Conservation (phyloP, 495 filamentous ascomycete genomes). For the Neurospora discreta region DNA sequence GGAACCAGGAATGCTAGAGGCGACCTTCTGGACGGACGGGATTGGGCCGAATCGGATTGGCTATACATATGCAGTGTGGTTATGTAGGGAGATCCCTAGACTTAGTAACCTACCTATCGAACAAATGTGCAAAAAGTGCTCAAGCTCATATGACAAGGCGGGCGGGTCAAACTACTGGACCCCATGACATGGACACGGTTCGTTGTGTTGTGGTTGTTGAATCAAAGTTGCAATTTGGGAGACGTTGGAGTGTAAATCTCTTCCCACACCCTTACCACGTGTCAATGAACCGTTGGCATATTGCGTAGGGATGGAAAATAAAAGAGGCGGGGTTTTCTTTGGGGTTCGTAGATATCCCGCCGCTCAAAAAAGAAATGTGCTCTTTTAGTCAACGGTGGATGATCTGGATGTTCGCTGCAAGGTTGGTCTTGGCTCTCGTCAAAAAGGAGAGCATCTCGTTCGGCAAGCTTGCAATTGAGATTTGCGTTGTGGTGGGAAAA, state of each 20-base stretch:
- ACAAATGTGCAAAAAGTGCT: neutral
- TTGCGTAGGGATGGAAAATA: neutral
- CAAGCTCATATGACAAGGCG: constrained; percentile 1
- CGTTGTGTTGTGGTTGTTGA: neutral
- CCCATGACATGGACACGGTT: neutral
- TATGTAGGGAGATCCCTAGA: neutral
- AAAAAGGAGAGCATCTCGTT: neutral
- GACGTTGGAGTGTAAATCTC: neutral
- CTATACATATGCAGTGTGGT: neutral
- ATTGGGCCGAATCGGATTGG: neutral
- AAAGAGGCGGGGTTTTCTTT: constrained; percentile 1
- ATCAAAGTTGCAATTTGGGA: neutral
- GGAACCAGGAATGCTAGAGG: neutral
- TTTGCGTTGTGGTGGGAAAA: neutral
- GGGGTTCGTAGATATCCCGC: neutral
- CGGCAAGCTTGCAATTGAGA: neutral
- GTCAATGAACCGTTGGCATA: constrained; percentile 21
- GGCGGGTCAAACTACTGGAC: neutral
- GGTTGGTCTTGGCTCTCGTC: neutral
- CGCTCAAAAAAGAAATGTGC: neutral
- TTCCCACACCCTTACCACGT: constrained; percentile 18
- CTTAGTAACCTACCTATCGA: neutral
- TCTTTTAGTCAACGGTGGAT: neutral
- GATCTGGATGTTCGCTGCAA: neutral
- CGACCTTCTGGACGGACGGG: neutral